Base-by-base conservation (phyloP, 2,329 filamentous ascomycete species). In the Colletotrichum sp. region DNA sequence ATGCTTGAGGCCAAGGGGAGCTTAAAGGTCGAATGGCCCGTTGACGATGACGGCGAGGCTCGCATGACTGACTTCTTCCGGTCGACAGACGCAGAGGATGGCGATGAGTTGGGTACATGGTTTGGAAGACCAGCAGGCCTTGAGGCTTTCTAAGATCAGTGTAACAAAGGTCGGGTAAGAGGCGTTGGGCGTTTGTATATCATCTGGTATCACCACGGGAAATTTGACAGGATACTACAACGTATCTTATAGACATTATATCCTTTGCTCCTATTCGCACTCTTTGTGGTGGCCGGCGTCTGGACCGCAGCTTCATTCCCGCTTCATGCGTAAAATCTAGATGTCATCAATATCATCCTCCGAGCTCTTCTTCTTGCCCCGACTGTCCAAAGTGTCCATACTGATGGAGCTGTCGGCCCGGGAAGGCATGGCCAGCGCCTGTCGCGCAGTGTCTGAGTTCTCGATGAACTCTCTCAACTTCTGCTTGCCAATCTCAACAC, bases 401-500 rank as follows among this genome's bases (percentile, higher is more conserved):
- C 88, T 87, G 80, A 93, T 90, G 71, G 83, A 84, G 77, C 89
- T 88, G 77, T 83, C 87, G 71, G 85, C 85, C 68, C 83, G 80
- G 1, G 88, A 85, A 10, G 92, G 91, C 92, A 98, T 95, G 26
- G 93, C 93, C 82, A 98, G 92, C 1, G 96, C 96, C 83, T 96
- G 93, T 65, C 95, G 89, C 5, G 95, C 96, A 13, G 94, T 94
- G 80, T 98, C 95, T n/a, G 93, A 95, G 80, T 91, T 94, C 86
- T 96, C 95, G 74, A 99, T 89, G 81, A 98, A 98, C 36, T 98
- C 95, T 28, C 96, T 92, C 63, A 99, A 91, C 80, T 95, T 93
- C 87, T 97, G 94, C 88, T 98, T 98, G 82, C 95, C 95, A 79
- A 99, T 95, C 80, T 98, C 95, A 34, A 98, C 82, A 9, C 95